Evolutionary conservation across 2,329 filamentous ascomycete species (phyloP).

Genomic region (Sarocladium kiliense): DNA sequence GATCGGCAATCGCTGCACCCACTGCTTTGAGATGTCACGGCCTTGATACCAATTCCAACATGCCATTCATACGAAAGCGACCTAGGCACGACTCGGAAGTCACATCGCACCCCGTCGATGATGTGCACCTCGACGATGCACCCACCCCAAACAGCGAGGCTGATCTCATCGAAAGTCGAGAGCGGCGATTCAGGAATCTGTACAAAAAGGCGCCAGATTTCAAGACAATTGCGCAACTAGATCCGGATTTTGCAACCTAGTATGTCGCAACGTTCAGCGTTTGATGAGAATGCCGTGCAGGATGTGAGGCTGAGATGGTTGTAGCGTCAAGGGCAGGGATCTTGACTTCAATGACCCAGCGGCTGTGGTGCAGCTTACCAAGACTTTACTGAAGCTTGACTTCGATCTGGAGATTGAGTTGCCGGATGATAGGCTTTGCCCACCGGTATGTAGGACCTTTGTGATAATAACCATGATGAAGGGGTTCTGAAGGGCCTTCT

Average conservation of each 20-base stretch:
- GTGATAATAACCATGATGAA: too few species aligned
- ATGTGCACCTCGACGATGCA: not conserved
- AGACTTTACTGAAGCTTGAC: conserved; percentile 68
- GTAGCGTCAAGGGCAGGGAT: conserved; percentile 38
- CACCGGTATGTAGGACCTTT: conserved; percentile 53
- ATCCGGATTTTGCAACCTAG: conserved; percentile 37
- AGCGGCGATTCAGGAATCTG: conserved; percentile 29
- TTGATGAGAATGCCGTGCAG: too few species aligned
- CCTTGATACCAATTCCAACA: too few species aligned
- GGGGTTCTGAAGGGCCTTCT: too few species aligned
- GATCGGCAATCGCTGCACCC: too few species aligned
- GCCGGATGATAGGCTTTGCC: conserved; percentile 76
- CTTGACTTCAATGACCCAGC: conserved; percentile 77
- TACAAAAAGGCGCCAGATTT: conserved; percentile 39
- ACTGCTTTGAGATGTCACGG: too few species aligned
- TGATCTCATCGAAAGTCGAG: conserved; percentile 11
- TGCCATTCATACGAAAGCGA: not conserved
- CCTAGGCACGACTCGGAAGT: not conserved
- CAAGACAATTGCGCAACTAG: conserved; percentile 31
- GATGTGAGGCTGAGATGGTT: not conserved
- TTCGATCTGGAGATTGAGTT: conserved; percentile 69
- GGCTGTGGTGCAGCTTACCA: conserved; percentile 76
- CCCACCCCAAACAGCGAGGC: not conserved
- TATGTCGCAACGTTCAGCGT: conserved; percentile 19
- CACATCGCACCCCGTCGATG: not conserved